These are phyloP conservation scores for Schwanniomyces sp. DNA, from an alignment of 805 yeast genomes.

Conservation along the genomic window DNA sequence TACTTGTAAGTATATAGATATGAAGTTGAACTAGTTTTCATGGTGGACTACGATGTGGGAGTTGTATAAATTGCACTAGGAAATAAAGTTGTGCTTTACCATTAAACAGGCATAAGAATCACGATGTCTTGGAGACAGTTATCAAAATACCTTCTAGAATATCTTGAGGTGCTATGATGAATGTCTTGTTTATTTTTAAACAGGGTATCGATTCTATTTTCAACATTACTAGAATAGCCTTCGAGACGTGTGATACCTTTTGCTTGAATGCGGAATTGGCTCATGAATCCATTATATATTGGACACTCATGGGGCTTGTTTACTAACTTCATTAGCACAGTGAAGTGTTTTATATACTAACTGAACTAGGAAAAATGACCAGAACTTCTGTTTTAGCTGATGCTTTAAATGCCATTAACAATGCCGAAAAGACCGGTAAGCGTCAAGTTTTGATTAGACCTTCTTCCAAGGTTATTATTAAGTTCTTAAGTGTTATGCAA, in stretches of 20 bases:
- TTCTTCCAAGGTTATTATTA: constrained; percentile 96
- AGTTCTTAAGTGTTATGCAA: constrained; percentile 95
- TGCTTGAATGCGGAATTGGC: constrained; percentile 11
- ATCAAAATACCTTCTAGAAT: constrained; percentile 2
- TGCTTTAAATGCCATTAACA: constrained; percentile 96
- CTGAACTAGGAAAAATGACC: constrained; percentile 60
- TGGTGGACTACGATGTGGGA: neutral
- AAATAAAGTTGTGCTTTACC: neutral
- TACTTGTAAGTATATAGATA: neutral
- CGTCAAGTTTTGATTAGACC: constrained; percentile 98
- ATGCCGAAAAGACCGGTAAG: constrained; percentile 99
- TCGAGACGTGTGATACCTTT: constrained; percentile 29
- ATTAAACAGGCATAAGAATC: constrained; percentile 15
- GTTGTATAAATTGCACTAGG: neutral
- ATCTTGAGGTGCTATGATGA: constrained; percentile 4
- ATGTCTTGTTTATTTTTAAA: constrained; percentile 1
- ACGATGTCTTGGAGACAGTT: constrained; percentile 14
- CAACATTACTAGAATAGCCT: constrained; percentile 12
- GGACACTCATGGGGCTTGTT: constrained; percentile 42
- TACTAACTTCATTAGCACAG: neutral
- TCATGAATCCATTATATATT: constrained; percentile 31
- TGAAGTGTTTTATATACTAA: constrained; percentile 7
- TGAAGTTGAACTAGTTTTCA: neutral
- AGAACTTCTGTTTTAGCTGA: constrained; percentile 98
- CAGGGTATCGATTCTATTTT: constrained; percentile 10